A percentile compares a stretch with the other conserved stretches of the same genome.
Conservation (phyloP, 306 rosid species). For the Lathyrus oleraceus region DNA sequence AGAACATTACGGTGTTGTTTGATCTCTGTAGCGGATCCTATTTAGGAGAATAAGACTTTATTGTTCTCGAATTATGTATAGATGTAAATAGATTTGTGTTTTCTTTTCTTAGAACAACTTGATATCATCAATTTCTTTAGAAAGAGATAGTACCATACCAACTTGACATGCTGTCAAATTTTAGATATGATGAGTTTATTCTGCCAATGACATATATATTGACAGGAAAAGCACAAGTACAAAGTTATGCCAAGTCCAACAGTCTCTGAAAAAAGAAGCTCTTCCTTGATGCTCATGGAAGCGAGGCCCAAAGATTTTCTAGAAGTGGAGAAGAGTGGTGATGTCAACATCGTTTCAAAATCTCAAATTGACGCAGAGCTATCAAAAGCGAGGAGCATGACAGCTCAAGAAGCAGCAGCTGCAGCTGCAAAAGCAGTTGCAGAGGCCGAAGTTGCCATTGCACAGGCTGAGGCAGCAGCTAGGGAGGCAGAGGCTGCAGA, state of each 20-base stretch:
- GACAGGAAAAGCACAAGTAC: slow-evolving; percentile 80
- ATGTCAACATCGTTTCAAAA: slow-evolving; percentile 55
- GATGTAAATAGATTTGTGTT: slow-evolving; percentile 12
- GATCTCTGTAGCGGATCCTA: not conserved
- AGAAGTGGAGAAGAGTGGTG: slow-evolving; percentile 49
- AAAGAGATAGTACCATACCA: not conserved
- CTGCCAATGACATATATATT: slow-evolving; percentile 30
- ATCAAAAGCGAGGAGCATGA: slow-evolving; percentile 65
- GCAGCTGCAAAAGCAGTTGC: slow-evolving; percentile 93
- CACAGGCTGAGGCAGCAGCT: slow-evolving; percentile 87
- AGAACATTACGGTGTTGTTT: not conserved
- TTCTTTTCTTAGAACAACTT: slow-evolving; percentile 19
- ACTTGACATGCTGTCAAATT: too few relatives aligned
- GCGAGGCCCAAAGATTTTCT: slow-evolving; percentile 55
- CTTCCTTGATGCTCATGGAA: slow-evolving; percentile 50
- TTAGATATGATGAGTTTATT: slow-evolving; percentile 23
- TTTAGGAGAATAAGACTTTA: not conserved
- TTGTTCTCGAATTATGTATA: not conserved
- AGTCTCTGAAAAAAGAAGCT: slow-evolving; percentile 58
- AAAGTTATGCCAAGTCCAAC: slow-evolving; percentile 53
- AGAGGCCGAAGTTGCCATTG: slow-evolving; percentile 87
- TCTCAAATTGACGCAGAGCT: slow-evolving; percentile 71
- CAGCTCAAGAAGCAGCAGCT: slow-evolving; percentile 79
- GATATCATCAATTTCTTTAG: slow-evolving; percentile 19
- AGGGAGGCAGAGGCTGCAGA: slow-evolving; percentile 90